These are phyloP conservation scores for Saxophila tyrrhenica DNA, from an alignment of 495 filamentous ascomycete genomes.

Conservation along the genomic window DNA sequence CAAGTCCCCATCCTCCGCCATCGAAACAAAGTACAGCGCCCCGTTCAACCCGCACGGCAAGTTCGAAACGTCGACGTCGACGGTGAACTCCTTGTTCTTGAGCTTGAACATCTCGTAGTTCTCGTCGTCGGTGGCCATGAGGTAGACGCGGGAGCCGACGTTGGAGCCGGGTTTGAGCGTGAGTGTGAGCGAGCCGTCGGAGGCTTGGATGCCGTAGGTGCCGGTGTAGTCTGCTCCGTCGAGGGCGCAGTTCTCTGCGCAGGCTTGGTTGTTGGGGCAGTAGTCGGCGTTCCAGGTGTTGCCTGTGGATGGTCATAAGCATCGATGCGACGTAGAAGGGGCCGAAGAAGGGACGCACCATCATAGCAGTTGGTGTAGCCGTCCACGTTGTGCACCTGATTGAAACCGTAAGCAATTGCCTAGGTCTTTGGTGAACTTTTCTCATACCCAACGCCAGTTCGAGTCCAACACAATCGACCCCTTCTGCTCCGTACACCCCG, in stretches of 20 bases:
- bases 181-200: slow-evolving; percentile 21
- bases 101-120: slow-evolving; percentile 45
- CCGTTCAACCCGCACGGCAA: background rate
- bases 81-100: slow-evolving; percentile 47
- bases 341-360: background rate
- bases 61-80: slow-evolving; percentile 24
- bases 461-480: background rate
- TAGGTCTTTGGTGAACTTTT: no score
- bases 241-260: slow-evolving; percentile 31
- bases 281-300: slow-evolving; percentile 25
- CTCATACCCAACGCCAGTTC: background rate
- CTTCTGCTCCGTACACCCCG: background rate
- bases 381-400: slow-evolving; percentile 30
- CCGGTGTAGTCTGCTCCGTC: slow-evolving; percentile 30
- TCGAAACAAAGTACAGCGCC: background rate
- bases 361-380: slow-evolving; percentile 24
- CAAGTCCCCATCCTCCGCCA: background rate
- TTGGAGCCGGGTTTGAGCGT: slow-evolving; percentile 26
- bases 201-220: slow-evolving; percentile 27
- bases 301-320: slow-evolving; percentile 4
- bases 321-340: no score
- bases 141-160: slow-evolving; percentile 45
- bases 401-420: slow-evolving; percentile 30
- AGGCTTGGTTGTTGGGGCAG: slow-evolving; percentile 30
- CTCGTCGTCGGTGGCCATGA: slow-evolving; percentile 40